phyloP scores from a whole-genome alignment of 1,284 basidiomycete genomes.

The Fistulina hepatica region DNA sequence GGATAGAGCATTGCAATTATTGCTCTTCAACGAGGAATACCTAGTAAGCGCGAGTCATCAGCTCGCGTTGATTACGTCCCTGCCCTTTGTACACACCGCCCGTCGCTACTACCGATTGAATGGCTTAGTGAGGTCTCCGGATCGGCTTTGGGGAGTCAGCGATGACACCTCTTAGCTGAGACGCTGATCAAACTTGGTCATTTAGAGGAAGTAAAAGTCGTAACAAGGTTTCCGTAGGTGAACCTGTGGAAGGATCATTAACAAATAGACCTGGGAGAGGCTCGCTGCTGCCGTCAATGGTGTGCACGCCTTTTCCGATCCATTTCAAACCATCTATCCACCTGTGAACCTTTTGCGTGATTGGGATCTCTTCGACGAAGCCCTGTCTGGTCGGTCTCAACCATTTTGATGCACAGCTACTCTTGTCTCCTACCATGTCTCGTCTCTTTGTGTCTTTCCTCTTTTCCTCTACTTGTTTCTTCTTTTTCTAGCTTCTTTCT shows the following conservation, averaged over 20 bases:
- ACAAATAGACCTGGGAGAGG: constrained; percentile 28
- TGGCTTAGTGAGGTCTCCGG: constrained; percentile 55
- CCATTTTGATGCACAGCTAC: too few species aligned
- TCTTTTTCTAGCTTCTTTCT: too few species aligned
- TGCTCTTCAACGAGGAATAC: constrained; percentile 55
- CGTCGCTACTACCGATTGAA: constrained; percentile 54
- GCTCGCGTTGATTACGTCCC: constrained; percentile 54
- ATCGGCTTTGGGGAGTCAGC: constrained; percentile 42
- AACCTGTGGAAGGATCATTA: constrained; percentile 57
- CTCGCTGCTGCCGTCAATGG: too few species aligned
- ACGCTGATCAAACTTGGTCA: constrained; percentile 54
- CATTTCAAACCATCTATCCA: too few species aligned
- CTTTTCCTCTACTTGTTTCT: too few species aligned
- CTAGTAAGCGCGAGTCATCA: constrained; percentile 54
- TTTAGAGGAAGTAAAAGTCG: constrained; percentile 61
- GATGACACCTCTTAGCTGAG: constrained; percentile 40
- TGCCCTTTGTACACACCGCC: constrained; percentile 57
- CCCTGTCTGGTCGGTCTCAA: too few species aligned
- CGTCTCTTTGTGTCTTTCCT: too few species aligned
- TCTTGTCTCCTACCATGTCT: too few species aligned
- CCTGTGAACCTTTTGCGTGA: too few species aligned
- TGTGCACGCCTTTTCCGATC: too few species aligned
- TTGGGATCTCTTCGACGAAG: too few species aligned
- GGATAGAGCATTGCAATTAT: constrained; percentile 56
- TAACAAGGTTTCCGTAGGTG: constrained; percentile 61